Base-by-base conservation (phyloP, 257 asterid genomes). In the Penstemon davidsonii region DNA sequence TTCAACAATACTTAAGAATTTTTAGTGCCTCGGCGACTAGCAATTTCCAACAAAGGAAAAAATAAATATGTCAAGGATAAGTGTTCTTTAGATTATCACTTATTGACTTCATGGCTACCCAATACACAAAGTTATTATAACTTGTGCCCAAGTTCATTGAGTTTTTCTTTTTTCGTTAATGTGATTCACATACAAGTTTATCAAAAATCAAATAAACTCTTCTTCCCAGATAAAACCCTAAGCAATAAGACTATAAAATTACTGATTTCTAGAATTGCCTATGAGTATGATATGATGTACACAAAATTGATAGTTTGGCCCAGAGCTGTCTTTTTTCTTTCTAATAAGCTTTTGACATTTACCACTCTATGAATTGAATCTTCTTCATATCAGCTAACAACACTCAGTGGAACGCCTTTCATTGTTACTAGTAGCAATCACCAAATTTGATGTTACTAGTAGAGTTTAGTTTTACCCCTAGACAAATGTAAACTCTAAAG, bases 401-500 rank as follows among this genome's bases (percentile, higher is more conserved):
- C 33, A 25, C 33, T 25, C 33, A 25, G 33, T 25, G 33, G 33
- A 25, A 25, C 33, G 33, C 33, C 33, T 25, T 25, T 25, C 33
- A 25, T 25, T 25, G 33, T 59, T 62, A 49, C 11, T 6, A 53
- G 49, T 57, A 61, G 49, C 38, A 66, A 49, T 42, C 18, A 67
- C 55, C 45, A n/a, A 33, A 67, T 54, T 25, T 8, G 33, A 66
- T 18, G 33, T 25, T 25, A 25, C 33, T 25, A 25, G 33, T 25
- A 25, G 33, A 25, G 33, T 25, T 25, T 25, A 25, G 33, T 25
- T 25, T 25, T 25, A 25, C 33, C 33, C 33, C 33, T 25, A 25
- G 33, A 1, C 33, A 25, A 25, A 25, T 25, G n/a, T n/a, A 25
- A 25, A 25, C 33, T 25, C 33, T 25, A 25, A 25, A 25, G 33